A percentile compares a stretch with the other conserved stretches of the same genome.
These are phyloP conservation scores for Cucurbitaria berberidis DNA, from an alignment of 2,329 filamentous ascomycete genomes.

Conservation along the genomic window DNA sequence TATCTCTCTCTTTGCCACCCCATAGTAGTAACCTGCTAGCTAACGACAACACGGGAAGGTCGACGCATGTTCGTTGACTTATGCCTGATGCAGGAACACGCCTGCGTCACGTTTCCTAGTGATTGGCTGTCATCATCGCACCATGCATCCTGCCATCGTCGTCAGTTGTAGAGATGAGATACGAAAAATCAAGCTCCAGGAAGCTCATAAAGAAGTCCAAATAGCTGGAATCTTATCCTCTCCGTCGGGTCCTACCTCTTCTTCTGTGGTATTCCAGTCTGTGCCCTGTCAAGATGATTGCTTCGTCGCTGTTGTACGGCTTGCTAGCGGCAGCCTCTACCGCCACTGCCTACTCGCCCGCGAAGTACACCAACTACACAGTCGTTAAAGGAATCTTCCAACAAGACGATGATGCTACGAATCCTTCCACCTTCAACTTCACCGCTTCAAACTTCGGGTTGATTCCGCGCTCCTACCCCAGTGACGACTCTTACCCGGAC, in stretches of 20 bases:
- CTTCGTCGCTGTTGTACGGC: slow-evolving; percentile 22
- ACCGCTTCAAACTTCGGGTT: slow-evolving; percentile 66
- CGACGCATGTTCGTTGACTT: background rate
- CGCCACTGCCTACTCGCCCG: slow-evolving; percentile 18
- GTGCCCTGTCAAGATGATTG: slow-evolving; percentile 17
- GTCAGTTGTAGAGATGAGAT: slow-evolving; percentile 1
- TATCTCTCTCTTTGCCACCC: background rate
- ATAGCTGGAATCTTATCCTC: background rate
- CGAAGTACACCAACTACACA: slow-evolving; percentile 62
- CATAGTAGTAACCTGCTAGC: slow-evolving; percentile 4
- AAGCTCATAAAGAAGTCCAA: slow-evolving; percentile 12
- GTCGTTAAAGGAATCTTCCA: slow-evolving; percentile 68
- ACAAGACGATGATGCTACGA: slow-evolving; percentile 65
- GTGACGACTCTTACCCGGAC: slow-evolving; percentile 52
- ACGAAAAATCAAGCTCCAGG: slow-evolving; percentile 2
- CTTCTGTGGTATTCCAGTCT: background rate
- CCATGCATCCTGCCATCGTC: background rate
- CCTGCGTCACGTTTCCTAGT: slow-evolving; percentile 32
- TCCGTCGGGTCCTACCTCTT: background rate
- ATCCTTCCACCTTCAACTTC: slow-evolving; percentile 60
- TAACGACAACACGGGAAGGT: slow-evolving; percentile 15
- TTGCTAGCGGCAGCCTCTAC: slow-evolving; percentile 25
- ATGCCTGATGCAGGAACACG: slow-evolving; percentile 9
- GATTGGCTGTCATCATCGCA: slow-evolving; percentile 26
- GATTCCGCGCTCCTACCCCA: slow-evolving; percentile 66